Percentiles rank a stretch among this genome's conserved stretches.
phyloP scores from a whole-genome alignment of 2,329 filamentous ascomycete species.

The Verticillium klebahnii region DNA sequence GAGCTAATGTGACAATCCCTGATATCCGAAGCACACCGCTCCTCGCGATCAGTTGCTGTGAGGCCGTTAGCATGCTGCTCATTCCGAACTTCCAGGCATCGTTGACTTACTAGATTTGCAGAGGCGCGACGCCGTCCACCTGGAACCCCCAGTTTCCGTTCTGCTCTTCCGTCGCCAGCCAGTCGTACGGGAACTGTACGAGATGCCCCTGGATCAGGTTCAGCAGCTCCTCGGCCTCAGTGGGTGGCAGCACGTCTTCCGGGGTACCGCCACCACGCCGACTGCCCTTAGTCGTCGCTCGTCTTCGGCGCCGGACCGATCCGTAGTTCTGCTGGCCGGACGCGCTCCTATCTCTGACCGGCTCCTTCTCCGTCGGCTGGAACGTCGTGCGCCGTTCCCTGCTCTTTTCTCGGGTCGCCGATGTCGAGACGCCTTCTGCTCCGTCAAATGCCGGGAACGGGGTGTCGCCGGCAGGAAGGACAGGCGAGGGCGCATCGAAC shows the following conservation, averaged over 20 bases:
- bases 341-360: slow-evolving; percentile 26
- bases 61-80: slow-evolving; percentile 19
- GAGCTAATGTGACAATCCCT: not conserved
- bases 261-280: slow-evolving; percentile 58
- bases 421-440: slow-evolving; percentile 19
- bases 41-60: slow-evolving; percentile 24
- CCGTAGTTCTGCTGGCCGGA: slow-evolving; percentile 30
- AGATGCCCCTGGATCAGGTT: slow-evolving; percentile 81
- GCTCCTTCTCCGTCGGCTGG: slow-evolving; percentile 45
- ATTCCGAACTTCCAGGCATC: not conserved
- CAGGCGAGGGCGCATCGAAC: slow-evolving; percentile 34
- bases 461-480: slow-evolving; percentile 35
- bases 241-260: slow-evolving; percentile 71
- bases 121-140: slow-evolving; percentile 89
- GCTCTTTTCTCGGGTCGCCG: slow-evolving; percentile 29
- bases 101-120: slow-evolving; percentile 87
- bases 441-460: slow-evolving; percentile 45
- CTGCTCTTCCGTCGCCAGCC: slow-evolving; percentile 85
- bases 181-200: slow-evolving; percentile 93
- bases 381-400: slow-evolving; percentile 53
- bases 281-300: slow-evolving; percentile 66
- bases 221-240: slow-evolving; percentile 77
- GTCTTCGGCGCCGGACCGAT: slow-evolving; percentile 57
- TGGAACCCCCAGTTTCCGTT: slow-evolving; percentile 96
- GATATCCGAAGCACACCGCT: not conserved